Conservation (phyloP, 2,329 filamentous ascomycete species). For the Coniochaeta hoffmannii region DNA sequence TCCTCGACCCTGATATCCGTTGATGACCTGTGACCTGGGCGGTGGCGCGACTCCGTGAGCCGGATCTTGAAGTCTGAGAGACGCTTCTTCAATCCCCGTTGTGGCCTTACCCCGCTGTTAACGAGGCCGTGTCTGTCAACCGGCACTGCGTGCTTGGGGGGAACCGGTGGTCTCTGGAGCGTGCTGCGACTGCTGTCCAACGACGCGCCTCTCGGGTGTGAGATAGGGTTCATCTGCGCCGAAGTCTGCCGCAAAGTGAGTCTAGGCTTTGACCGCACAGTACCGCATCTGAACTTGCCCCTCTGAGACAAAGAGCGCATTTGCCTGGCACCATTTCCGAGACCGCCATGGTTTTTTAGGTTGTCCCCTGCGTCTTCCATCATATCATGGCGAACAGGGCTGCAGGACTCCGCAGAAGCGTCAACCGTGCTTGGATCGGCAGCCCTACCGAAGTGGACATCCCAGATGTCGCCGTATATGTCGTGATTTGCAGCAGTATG, state of each 20-base stretch:
- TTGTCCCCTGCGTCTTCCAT: background rate
- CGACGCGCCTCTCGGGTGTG: background rate
- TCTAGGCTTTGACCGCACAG: background rate
- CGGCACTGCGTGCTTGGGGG: background rate
- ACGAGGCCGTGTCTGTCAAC: background rate
- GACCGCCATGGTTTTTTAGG: background rate
- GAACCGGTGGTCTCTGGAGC: background rate
- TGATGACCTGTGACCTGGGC: constrained; percentile 3
- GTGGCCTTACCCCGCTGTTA: constrained; percentile 1
- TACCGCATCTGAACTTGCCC: background rate
- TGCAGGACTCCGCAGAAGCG: background rate
- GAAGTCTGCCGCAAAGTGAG: background rate
- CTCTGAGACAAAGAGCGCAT: background rate
- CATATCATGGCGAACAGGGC: background rate
- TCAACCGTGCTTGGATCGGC: background rate
- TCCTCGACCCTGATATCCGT: background rate
- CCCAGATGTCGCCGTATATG: background rate
- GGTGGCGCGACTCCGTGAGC: constrained; percentile 12
- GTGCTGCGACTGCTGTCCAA: constrained; percentile 3
- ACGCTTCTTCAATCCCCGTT: constrained; percentile 14
- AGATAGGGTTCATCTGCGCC: background rate
- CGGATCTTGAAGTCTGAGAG: constrained; percentile 16
- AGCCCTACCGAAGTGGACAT: background rate
- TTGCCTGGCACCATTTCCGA: background rate
- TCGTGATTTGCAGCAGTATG: background rate